Base-by-base conservation (phyloP, 345 rosid genomes). In the Eucalyptus cladocalyx region DNA sequence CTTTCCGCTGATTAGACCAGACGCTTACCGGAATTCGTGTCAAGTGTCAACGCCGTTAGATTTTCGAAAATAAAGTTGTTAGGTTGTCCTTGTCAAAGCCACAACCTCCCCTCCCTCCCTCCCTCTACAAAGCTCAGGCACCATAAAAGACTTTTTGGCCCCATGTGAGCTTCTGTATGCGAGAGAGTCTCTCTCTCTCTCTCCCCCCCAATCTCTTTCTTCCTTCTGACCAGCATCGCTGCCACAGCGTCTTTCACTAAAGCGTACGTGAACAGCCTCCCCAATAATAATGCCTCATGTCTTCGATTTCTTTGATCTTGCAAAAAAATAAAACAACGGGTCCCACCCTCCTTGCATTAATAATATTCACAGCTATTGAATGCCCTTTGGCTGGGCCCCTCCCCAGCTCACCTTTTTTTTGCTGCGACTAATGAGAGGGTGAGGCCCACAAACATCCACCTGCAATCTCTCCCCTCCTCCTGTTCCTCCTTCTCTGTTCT, bases 1-100 rank as follows among this genome's bases (percentile, higher is more conserved):
- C 88, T 90, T 88, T 80, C 58, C 37, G 23, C 23, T 92, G 94
- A 93, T 89, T 86, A 80, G 95, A 93, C 92, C 9, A 89, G 86
- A 87, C 88, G 87, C 30, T 76, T 50, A 62, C 93, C 91, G 88
- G 91, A 91, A 88, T 89, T 92, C 89, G 87, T 89, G 92, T 87
- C 90, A 28, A 42, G 93, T 91, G 92, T 93, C 93, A 90, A 93
- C 95, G 93, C 95, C 93, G 94, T 92, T 90, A 54, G 93, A 92
- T 90, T 87, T 92, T 49, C 49, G 11, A 65, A 88, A 48, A 32
- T 7, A 76, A 89, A 90, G 93, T 87, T 16, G 93, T 90, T 91
- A 69, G 88, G 56, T 92, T 91, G 93, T 93, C 94, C 88, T 69
- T 87, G 93, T 92, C 93, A 86, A 89, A 32, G 51, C 6, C 28